phyloP scores from a whole-genome alignment of 306 rosid species.

The Abrus pulchellus region DNA sequence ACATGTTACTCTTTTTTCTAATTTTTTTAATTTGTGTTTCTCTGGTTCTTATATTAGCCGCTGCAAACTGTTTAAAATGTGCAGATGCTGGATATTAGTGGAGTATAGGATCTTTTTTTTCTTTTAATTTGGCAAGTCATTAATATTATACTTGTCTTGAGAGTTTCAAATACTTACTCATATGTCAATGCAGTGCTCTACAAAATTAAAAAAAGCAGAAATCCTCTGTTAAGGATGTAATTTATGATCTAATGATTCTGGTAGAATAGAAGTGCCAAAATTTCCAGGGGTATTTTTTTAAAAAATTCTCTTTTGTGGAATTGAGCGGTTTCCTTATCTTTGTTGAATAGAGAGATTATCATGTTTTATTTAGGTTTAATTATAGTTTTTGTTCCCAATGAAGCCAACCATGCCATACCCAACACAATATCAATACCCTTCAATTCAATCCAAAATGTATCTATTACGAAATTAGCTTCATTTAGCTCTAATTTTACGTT shows the following conservation, averaged over 20 bases:
- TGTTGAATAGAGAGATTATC: neutral
- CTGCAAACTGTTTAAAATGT: neutral
- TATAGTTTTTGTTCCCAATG: neutral
- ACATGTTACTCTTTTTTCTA: neutral
- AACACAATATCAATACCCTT: neutral
- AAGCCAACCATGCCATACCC: neutral
- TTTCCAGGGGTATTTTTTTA: neutral
- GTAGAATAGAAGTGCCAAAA: neutral
- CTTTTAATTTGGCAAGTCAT: no score
- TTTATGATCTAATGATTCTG: constrained; percentile 9
- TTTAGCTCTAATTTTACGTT: neutral
- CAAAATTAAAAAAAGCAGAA: neutral
- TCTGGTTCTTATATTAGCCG: neutral
- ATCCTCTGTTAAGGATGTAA: neutral
- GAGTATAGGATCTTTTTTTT: no score
- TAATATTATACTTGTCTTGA: no score
- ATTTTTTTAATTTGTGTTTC: neutral
- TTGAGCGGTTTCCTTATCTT: constrained; percentile 4
- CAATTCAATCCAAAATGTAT: neutral
- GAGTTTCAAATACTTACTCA: no score
- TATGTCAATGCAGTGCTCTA: no score
- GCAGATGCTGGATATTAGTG: neutral
- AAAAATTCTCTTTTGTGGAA: neutral
- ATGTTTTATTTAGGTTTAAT: neutral
- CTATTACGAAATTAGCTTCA: neutral